These are phyloP conservation scores for Cercophora sp. DNA, from an alignment of 495 filamentous ascomycete species.

Conservation along the genomic window DNA sequence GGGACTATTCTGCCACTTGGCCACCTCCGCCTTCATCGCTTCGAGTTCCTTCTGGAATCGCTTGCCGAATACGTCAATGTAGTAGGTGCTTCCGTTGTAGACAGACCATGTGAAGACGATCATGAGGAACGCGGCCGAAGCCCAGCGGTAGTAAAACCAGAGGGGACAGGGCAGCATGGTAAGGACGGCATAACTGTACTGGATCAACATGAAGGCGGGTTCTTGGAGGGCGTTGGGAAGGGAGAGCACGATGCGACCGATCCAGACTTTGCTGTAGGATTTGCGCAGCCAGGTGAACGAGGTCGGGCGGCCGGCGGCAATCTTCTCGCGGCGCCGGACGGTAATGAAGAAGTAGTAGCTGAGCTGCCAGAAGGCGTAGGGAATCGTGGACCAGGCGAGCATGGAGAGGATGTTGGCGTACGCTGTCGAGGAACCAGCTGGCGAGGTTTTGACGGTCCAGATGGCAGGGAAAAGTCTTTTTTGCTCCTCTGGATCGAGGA, in stretches of 20 bases:
- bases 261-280: slow-evolving; percentile 81
- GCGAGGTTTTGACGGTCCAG: slow-evolving; percentile 72
- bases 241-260: slow-evolving; percentile 77
- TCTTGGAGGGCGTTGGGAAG: slow-evolving; percentile 77
- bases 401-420: slow-evolving; percentile 75
- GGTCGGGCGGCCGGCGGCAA: slow-evolving; percentile 90
- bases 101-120: slow-evolving; percentile 84
- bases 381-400: slow-evolving; percentile 89
- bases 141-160: slow-evolving; percentile 90
- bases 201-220: slow-evolving; percentile 90
- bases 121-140: slow-evolving; percentile 70
- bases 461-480: slow-evolving; percentile 78
- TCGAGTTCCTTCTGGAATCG: slow-evolving; percentile 96
- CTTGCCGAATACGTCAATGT: slow-evolving; percentile 95
- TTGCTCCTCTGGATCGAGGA: slow-evolving; percentile 62
- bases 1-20: slow-evolving; percentile 71
- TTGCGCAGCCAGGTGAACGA: slow-evolving; percentile 96
- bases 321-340: slow-evolving; percentile 85
- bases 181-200: slow-evolving; percentile 82
- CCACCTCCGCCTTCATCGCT: slow-evolving; percentile 80
- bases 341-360: slow-evolving; percentile 91
- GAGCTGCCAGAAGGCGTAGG: slow-evolving; percentile 90
- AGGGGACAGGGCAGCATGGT: slow-evolving; percentile 93
- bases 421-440: slow-evolving; percentile 64
- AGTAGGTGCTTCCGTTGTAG: slow-evolving; percentile 93